phyloP scores from a whole-genome alignment of 441 rosid genomes.

The Brassica hybrid region DNA sequence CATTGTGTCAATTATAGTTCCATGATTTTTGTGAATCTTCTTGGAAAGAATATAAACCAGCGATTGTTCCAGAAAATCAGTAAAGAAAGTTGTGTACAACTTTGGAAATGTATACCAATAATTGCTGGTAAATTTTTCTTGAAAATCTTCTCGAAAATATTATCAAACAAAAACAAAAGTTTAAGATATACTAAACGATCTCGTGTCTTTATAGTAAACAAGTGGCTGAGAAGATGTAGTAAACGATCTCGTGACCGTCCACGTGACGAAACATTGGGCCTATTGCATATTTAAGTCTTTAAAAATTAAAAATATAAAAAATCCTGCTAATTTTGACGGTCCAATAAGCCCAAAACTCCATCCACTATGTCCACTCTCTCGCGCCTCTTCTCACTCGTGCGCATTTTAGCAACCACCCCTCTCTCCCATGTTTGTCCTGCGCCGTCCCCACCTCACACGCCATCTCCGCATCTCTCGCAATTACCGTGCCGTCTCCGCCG shows the following conservation, averaged over 20 bases:
- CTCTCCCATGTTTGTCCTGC: slow-evolving; percentile 77
- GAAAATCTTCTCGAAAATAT: too few species aligned
- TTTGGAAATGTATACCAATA: too few species aligned
- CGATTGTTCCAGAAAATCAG: too few species aligned
- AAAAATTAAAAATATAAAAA: background rate
- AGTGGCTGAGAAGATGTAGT: slow-evolving; percentile 18
- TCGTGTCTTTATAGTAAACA: background rate
- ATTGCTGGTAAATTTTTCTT: too few species aligned
- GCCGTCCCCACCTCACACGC: slow-evolving; percentile 51
- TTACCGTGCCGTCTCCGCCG: slow-evolving; percentile 23
- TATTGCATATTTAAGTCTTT: background rate
- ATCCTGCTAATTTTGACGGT: slow-evolving; percentile 29
- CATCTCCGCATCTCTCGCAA: too few species aligned
- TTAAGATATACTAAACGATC: too few species aligned
- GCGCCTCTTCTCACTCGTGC: slow-evolving; percentile 57
- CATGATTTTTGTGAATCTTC: too few species aligned
- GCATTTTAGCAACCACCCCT: slow-evolving; percentile 46
- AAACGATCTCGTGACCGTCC: slow-evolving; percentile 23
- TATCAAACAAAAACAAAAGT: too few species aligned
- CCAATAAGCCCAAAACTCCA: slow-evolving; percentile 19
- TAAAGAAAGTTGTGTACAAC: too few species aligned
- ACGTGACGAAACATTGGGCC: slow-evolving; percentile 25
- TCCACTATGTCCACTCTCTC: slow-evolving; percentile 36
- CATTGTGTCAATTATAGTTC: too few species aligned
- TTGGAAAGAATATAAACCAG: too few species aligned